phyloP scores from a whole-genome alignment of 768 basidiomycete genomes.

The Psilocybe sp. region DNA sequence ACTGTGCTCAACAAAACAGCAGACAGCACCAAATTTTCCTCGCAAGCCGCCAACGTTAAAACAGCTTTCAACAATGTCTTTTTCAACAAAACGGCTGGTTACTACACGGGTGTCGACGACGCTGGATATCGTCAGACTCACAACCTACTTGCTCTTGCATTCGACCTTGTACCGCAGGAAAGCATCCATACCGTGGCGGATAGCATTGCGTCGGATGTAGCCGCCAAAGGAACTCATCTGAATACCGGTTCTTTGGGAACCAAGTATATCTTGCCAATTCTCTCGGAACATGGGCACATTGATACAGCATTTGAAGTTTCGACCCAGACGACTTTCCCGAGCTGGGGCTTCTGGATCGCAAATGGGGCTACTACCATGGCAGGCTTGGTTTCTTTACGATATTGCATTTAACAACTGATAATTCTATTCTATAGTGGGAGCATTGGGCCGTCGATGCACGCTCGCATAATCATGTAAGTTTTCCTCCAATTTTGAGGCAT shows the following conservation, averaged over 20 bases:
- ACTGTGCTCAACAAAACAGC: slow-evolving; percentile 18
- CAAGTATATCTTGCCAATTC: slow-evolving; percentile 23
- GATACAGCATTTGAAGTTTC: slow-evolving; percentile 23
- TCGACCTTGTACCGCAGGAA: slow-evolving; percentile 19
- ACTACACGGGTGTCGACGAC: slow-evolving; percentile 24
- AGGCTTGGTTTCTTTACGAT: background rate
- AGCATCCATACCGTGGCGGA: slow-evolving; percentile 23
- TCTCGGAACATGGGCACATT: slow-evolving; percentile 19
- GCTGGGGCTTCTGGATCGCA: slow-evolving; percentile 28
- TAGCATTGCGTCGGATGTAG: slow-evolving; percentile 22
- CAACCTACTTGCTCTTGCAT: slow-evolving; percentile 25
- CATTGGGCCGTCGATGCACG: slow-evolving; percentile 27
- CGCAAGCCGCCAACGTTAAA: slow-evolving; percentile 22
- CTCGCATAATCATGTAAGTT: slow-evolving; percentile 27
- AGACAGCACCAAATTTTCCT: slow-evolving; percentile 20
- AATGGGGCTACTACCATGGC: slow-evolving; percentile 28
- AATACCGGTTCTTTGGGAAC: slow-evolving; percentile 25
- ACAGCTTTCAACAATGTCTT: slow-evolving; percentile 25
- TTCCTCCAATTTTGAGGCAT: background rate
- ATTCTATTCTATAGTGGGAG: slow-evolving; percentile 20
- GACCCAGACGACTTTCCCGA: slow-evolving; percentile 26
- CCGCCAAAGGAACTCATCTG: slow-evolving; percentile 18
- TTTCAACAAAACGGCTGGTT: slow-evolving; percentile 16
- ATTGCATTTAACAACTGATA: background rate
- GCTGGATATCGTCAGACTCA: slow-evolving; percentile 27